These are phyloP conservation scores for Kalaharituber pfeilii DNA, from an alignment of 2,329 filamentous ascomycete species.

Conservation along the genomic window DNA sequence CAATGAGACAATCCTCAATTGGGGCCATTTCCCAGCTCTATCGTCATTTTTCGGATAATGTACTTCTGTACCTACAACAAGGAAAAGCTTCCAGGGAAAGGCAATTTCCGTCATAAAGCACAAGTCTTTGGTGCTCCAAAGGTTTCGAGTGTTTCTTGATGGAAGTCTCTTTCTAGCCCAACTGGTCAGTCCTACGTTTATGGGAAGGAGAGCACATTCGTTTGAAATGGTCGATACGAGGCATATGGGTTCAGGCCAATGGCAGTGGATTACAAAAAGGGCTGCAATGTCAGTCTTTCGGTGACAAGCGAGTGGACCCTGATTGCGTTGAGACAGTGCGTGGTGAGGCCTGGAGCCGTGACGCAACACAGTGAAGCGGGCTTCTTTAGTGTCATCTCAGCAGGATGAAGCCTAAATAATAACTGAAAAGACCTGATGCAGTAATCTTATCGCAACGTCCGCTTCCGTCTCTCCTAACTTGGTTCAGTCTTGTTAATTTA, in stretches of 20 bases:
- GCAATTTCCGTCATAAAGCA: too few relatives aligned
- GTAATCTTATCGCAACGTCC: neutral
- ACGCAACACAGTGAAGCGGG: slow-evolving; percentile 1
- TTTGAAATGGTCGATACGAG: too few relatives aligned
- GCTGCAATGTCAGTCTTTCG: neutral
- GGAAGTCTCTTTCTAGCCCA: too few relatives aligned
- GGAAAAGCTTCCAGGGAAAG: too few relatives aligned
- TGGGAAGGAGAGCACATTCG: too few relatives aligned
- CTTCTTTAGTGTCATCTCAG: slow-evolving; percentile 7
- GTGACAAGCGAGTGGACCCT: neutral
- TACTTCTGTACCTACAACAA: too few relatives aligned
- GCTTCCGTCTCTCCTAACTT: neutral
- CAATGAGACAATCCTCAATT: neutral
- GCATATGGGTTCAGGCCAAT: slow-evolving; percentile 17
- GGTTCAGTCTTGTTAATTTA: neutral
- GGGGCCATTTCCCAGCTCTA: neutral
- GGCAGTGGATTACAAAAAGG: slow-evolving; percentile 18
- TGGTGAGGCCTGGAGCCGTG: neutral
- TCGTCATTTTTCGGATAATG: neutral
- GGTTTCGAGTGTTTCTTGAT: too few relatives aligned
- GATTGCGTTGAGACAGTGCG: neutral
- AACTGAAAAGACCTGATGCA: slow-evolving; percentile 21
- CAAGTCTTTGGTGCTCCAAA: too few relatives aligned
- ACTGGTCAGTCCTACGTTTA: too few relatives aligned
- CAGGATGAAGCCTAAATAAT: slow-evolving; percentile 15